Percentiles rank a stretch among this genome's conserved stretches.
These are phyloP conservation scores for Lolium perenne DNA, from an alignment of 176 grass and related monocot species.

Conservation along the genomic window DNA sequence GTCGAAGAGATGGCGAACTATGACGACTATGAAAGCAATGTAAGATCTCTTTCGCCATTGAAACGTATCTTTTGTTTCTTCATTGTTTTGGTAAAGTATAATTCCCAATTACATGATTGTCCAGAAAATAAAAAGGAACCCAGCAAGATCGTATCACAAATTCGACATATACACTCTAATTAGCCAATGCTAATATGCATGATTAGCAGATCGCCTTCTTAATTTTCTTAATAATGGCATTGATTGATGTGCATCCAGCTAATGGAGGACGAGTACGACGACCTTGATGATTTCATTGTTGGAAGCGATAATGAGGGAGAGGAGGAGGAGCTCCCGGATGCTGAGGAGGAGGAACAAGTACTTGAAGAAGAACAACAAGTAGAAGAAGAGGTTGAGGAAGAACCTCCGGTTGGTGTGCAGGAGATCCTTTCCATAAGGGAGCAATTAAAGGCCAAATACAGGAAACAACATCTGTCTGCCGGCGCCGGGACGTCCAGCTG, in stretches of 20 bases:
- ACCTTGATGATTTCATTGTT: conserved; percentile 47
- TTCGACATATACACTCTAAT: background rate
- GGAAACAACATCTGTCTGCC: conserved; percentile 27
- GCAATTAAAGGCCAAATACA: conserved; percentile 40
- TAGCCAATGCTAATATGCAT: background rate
- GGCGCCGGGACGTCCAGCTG: background rate
- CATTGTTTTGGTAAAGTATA: background rate
- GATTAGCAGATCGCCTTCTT: background rate
- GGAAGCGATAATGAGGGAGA: background rate
- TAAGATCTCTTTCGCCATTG: background rate
- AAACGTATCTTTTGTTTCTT: background rate
- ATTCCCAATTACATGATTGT: background rate
- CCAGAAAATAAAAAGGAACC: background rate
- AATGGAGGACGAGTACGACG: conserved; percentile 31
- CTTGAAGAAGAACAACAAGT: background rate
- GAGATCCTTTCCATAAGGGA: conserved; percentile 51
- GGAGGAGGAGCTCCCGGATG: conserved; percentile 6
- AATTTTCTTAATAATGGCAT: background rate
- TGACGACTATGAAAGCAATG: conserved; percentile 23
- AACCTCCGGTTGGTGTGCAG: conserved; percentile 27
- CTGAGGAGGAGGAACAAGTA: background rate
- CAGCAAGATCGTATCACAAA: background rate
- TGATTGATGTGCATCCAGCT: conserved; percentile 21
- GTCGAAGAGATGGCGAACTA: conserved; percentile 30
- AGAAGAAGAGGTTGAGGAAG: conserved; percentile 19